phyloP scores from a whole-genome alignment of 345 rosid genomes.

The Lepidium sativum region DNA sequence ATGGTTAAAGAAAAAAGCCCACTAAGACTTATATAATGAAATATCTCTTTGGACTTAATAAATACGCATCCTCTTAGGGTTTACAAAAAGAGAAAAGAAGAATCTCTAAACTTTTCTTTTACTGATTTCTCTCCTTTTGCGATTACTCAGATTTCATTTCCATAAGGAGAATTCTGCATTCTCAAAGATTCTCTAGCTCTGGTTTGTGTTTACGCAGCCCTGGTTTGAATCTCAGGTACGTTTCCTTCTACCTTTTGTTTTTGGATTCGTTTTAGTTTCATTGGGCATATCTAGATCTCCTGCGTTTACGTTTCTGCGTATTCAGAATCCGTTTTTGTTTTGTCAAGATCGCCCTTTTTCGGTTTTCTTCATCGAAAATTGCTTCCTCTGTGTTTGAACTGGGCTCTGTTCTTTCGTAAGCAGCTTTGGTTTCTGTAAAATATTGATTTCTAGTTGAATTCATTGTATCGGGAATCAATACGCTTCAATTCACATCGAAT shows the following conservation, averaged over 20 bases:
- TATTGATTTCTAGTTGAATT: too few species aligned
- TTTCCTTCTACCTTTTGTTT: not conserved
- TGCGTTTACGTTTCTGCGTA: not conserved
- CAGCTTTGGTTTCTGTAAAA: constrained; percentile 1
- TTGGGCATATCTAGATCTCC: not conserved
- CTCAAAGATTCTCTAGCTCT: not conserved
- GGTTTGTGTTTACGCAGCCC: not conserved
- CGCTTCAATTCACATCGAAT: not conserved
- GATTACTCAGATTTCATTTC: constrained; percentile 2
- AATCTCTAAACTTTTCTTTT: not conserved
- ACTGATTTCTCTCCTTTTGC: not conserved
- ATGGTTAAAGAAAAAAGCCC: not conserved
- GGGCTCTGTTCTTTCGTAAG: not conserved
- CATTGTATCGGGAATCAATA: not conserved
- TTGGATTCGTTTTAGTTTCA: not conserved
- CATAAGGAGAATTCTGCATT: constrained; percentile 9
- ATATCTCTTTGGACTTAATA: too few species aligned
- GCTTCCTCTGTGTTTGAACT: not conserved
- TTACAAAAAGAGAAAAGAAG: not conserved
- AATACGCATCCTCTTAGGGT: too few species aligned
- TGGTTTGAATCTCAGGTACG: constrained; percentile 4
- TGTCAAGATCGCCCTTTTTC: not conserved
- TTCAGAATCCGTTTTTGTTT: not conserved
- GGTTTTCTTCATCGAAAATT: not conserved
- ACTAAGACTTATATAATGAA: not conserved